Percentiles rank a stretch among this genome's conserved stretches.
Conservation (phyloP, 176 grass and related monocot species). For the Eleusine coracana region DNA sequence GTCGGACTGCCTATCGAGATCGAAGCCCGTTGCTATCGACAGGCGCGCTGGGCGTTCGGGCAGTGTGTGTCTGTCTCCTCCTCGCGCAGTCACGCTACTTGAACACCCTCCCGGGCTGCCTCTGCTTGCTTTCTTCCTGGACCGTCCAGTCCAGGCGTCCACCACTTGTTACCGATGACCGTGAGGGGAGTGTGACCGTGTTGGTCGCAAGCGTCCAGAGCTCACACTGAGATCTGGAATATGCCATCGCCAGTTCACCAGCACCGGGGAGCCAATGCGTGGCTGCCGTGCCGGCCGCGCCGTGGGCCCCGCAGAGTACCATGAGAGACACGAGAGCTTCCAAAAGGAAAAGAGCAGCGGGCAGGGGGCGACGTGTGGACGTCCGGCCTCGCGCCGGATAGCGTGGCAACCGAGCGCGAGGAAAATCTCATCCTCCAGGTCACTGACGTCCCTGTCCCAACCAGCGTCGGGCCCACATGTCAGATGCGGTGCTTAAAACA, state of each 20-base stretch:
- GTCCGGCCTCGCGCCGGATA: constrained; percentile 48
- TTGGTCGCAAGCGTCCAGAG: constrained; percentile 11
- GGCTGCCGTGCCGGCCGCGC: neutral
- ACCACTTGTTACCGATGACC: neutral
- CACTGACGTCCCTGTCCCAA: neutral
- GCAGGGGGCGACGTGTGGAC: constrained; percentile 51
- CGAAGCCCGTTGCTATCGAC: too few species aligned
- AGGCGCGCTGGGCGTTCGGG: too few species aligned
- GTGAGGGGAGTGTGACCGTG: neutral
- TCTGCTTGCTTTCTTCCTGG: neutral
- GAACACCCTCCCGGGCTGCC: too few species aligned
- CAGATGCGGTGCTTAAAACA: neutral
- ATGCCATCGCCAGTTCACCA: constrained; percentile 7
- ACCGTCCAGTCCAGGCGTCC: neutral
- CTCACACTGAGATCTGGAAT: constrained; percentile 23
- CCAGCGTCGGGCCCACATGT: accelerated
- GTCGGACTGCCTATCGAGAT: too few species aligned
- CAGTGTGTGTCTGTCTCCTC: too few species aligned
- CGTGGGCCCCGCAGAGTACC: constrained; percentile 4
- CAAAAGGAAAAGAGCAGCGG: constrained; percentile 4
- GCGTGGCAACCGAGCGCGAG: constrained; percentile 5
- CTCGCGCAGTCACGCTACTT: too few species aligned
- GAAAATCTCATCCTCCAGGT: neutral
- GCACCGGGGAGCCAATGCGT: neutral
- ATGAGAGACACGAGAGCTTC: constrained; percentile 26